Evolutionary conservation across 2,329 filamentous ascomycete species (phyloP).

Genomic region (Cryoendolithus antarcticus): DNA sequence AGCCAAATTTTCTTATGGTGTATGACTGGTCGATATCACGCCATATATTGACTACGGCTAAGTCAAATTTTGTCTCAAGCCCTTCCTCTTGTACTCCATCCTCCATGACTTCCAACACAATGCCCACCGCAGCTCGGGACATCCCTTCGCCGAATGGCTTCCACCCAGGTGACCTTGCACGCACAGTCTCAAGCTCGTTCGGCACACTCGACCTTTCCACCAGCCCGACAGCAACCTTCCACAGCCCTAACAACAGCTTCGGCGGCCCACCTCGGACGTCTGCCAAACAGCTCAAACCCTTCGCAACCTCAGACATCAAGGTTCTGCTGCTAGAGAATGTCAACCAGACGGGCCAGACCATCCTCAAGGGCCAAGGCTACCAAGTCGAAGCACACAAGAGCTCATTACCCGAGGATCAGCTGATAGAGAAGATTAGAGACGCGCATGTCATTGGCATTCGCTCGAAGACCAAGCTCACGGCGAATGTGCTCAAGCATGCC

Average conservation of each 20-base stretch:
- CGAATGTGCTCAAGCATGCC: conserved; percentile 71
- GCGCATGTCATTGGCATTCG: conserved; percentile 97
- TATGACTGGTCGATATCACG: too few relatives aligned
- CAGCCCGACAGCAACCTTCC: conserved; percentile 63
- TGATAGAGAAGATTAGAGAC: conserved; percentile 96
- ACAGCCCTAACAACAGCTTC: conserved; percentile 52
- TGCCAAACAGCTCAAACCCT: conserved; percentile 79
- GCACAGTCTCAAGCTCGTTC: conserved; percentile 20
- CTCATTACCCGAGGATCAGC: conserved; percentile 78
- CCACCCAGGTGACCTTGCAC: conserved; percentile 5
- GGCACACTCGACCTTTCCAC: conserved; percentile 50
- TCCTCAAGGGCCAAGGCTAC: conserved; percentile 76
- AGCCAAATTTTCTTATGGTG: too few relatives aligned
- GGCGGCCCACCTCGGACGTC: conserved; percentile 29
- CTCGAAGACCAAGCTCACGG: conserved; percentile 90
- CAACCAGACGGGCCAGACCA: conserved; percentile 76
- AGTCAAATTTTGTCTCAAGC: too few relatives aligned
- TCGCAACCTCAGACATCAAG: conserved; percentile 91
- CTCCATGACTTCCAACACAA: conserved; percentile 6
- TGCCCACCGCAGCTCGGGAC: conserved; percentile 22
- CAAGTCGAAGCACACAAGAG: conserved; percentile 88
- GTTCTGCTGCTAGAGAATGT: conserved; percentile 93
- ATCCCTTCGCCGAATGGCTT: conserved; percentile 21
- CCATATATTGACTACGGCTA: too few relatives aligned
- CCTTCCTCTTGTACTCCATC: neutral